These are phyloP conservation scores for Leptosphaerulina australis DNA, from an alignment of 2,329 filamentous ascomycete species.

Conservation along the genomic window DNA sequence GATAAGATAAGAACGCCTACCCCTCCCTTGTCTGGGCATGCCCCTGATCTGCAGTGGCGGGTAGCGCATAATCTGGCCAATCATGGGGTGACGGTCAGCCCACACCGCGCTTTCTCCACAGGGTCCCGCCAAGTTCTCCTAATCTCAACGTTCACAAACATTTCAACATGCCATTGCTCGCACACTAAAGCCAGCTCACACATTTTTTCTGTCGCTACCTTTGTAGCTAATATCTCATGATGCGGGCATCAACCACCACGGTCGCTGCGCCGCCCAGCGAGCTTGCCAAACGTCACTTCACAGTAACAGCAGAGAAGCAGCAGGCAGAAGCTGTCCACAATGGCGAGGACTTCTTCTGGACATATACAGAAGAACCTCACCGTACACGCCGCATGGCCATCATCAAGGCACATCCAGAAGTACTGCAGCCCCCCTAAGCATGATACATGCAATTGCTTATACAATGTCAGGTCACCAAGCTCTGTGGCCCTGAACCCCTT, in stretches of 20 bases:
- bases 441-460: constrained; percentile 13
- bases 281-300: constrained; percentile 31
- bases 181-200: background rate
- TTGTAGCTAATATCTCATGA: constrained; percentile 16
- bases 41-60: constrained; percentile 14
- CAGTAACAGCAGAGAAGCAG: constrained; percentile 29
- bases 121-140: constrained; percentile 7
- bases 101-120: constrained; percentile 12
- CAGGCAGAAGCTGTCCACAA: constrained; percentile 28
- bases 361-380: constrained; percentile 97
- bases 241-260: constrained; percentile 48
- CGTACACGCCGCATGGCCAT: constrained; percentile 88
- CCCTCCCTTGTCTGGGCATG: background rate
- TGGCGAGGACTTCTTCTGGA: constrained; percentile 86
- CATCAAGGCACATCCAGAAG: constrained; percentile 97
- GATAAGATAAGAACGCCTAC: background rate
- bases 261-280: constrained; percentile 37
- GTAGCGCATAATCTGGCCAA: constrained; percentile 8
- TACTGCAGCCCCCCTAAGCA: constrained; percentile 47
- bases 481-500: constrained; percentile 93
- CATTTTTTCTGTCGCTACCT: background rate
- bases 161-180: constrained; percentile 5
- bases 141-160: background rate
- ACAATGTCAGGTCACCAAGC: constrained; percentile 77
- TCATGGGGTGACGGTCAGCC: constrained; percentile 7